A percentile compares a stretch with the other conserved stretches of the same genome.
phyloP scores from a whole-genome alignment of 345 rosid genomes.

The Clarkia xantiana region DNA sequence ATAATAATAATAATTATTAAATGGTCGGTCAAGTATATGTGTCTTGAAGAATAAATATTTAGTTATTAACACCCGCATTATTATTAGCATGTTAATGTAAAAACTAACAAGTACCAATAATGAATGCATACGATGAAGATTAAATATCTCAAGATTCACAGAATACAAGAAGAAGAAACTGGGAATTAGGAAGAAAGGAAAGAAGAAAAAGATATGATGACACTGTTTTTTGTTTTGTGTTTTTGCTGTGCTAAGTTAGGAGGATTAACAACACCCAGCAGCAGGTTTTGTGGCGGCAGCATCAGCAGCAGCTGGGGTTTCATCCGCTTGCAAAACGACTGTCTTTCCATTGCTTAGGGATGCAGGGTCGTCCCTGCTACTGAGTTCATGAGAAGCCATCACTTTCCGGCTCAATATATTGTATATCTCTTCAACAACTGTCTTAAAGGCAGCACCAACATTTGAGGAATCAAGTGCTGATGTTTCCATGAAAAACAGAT shows the following conservation, averaged over 20 bases:
- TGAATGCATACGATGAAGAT: too few species aligned
- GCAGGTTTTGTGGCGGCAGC: constrained; percentile 21
- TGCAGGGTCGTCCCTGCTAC: constrained; percentile 49
- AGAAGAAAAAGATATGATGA: too few species aligned
- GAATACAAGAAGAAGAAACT: not conserved
- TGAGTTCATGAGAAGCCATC: constrained; percentile 59
- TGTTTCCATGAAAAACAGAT: constrained; percentile 88
- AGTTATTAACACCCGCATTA: too few species aligned
- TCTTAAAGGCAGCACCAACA: constrained; percentile 79
- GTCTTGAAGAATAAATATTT: too few species aligned
- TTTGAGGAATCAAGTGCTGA: constrained; percentile 93
- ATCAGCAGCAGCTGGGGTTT: constrained; percentile 3
- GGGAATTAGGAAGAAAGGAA: too few species aligned
- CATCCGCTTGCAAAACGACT: constrained; percentile 41
- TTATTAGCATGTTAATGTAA: too few species aligned
- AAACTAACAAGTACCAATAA: too few species aligned
- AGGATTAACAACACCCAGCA: constrained; percentile 55
- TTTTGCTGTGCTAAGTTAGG: constrained; percentile 6
- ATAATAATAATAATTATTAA: too few species aligned
- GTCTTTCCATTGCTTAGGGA: constrained; percentile 55
- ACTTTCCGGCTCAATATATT: constrained; percentile 81
- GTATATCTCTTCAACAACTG: constrained; percentile 86
- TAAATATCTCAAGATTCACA: too few species aligned
- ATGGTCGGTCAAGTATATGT: too few species aligned
- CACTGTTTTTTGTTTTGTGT: too few species aligned